Base-by-base conservation (phyloP, 345 rosid genomes). In the Eucalyptus globulus region DNA sequence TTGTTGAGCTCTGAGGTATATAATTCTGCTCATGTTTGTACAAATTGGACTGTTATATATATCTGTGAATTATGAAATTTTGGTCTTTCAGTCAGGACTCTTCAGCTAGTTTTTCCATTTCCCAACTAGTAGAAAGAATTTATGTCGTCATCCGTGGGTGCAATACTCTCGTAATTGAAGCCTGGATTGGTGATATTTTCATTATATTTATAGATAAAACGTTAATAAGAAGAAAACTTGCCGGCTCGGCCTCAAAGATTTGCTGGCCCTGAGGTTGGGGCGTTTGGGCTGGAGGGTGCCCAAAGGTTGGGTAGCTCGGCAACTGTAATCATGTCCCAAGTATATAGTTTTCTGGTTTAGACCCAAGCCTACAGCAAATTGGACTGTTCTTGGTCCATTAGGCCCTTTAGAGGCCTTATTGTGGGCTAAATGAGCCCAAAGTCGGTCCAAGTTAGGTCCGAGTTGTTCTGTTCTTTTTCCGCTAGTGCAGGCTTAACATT, bases 1-100 rank as follows among this genome's bases (percentile, higher is more conserved):
- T 87, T 89, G 76, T 56, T 86, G 90, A 92, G 91, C 89, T 87
- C 87, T 88, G 87, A 89, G 91, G 93, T 93, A 90, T 91, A 90
- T 90, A 89, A n/a, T 43, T 72, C 54, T 88, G 51, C 88, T 81
- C 65, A 62, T 83, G 65, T 88, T 92, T 90, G 90, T 91, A 90
- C 88, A 90, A 89, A 92, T 89, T 69, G 58, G 87, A 90, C 87
- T 44, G 4, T 89, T 40, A 40, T 40, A 86, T 50, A 86, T 86
- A 86, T 51, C 29, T 86, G 44, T 86, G 87, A 51, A 86, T 86
- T 86, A 86, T 86, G 62, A 86, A 86, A 86, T 86, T 86, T 86
- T 86, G 65, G 44, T 86, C 56, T 51, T 85, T 49, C 53, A 27
- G 40, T 43, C 51, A 16, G 50, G 49, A 16, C 34, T 14, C 37